Percentiles rank a stretch among this genome's conserved stretches.
phyloP scores from a whole-genome alignment of 345 rosid species.

The Rhodomyrtus tomentosa region DNA sequence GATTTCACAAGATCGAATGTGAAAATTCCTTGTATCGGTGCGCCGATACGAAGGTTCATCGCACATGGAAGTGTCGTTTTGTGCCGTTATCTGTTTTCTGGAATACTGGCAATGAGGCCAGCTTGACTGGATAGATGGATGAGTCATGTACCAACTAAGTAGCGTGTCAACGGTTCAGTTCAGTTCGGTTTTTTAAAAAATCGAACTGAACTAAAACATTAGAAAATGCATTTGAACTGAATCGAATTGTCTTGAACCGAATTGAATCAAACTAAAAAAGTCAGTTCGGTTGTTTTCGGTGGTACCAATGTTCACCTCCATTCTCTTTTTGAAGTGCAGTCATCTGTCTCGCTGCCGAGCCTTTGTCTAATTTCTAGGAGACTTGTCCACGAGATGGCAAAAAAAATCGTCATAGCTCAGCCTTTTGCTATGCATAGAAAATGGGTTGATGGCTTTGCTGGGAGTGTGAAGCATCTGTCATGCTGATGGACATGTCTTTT shows the following conservation, averaged over 20 bases:
- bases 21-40: background rate
- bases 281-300: too few relatives aligned
- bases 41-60: background rate
- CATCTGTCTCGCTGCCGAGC: background rate
- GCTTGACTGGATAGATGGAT: background rate
- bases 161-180: too few relatives aligned
- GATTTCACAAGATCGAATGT: background rate
- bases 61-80: background rate
- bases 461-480: background rate
- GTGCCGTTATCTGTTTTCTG: background rate
- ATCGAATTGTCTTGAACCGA: too few relatives aligned
- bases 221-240: too few relatives aligned
- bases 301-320: background rate
- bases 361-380: background rate
- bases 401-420: background rate
- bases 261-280: too few relatives aligned
- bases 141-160: background rate
- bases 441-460: background rate
- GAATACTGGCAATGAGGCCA: background rate
- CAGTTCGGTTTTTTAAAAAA: too few relatives aligned
- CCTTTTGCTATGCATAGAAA: background rate
- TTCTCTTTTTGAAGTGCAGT: background rate
- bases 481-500: background rate
- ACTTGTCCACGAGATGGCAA: background rate
- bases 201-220: too few relatives aligned